These are phyloP conservation scores for Nadsonia fulvescens DNA, from an alignment of 805 yeast species.

Conservation along the genomic window DNA sequence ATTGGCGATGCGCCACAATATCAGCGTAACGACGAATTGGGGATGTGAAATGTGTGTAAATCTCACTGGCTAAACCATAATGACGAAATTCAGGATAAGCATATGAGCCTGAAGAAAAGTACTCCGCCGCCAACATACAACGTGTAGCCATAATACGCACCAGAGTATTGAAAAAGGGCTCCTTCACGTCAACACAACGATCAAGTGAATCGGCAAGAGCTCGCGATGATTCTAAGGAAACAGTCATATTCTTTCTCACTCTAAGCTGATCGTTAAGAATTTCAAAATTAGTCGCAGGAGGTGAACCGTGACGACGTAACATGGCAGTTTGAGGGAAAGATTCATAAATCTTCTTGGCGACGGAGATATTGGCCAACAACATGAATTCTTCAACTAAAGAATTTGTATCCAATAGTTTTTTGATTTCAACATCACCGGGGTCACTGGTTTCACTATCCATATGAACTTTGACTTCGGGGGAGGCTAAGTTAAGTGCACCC, in stretches of 20 bases:
- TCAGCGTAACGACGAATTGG: slow-evolving; percentile 98
- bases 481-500: slow-evolving; percentile 91
- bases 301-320: slow-evolving; percentile 96
- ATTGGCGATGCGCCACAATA: slow-evolving; percentile 89
- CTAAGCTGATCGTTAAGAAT: slow-evolving; percentile 74
- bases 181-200: slow-evolving; percentile 63
- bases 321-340: slow-evolving; percentile 96
- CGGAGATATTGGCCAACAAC: slow-evolving; percentile 93
- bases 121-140: slow-evolving; percentile 98
- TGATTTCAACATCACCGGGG: slow-evolving; percentile 88
- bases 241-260: slow-evolving; percentile 54
- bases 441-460: slow-evolving; percentile 95
- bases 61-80: slow-evolving; percentile 94
- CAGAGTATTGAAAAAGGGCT: slow-evolving; percentile 83
- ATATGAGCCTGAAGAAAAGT: slow-evolving; percentile 78
- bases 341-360: slow-evolving; percentile 80
- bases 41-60: slow-evolving; percentile 95
- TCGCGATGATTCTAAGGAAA: slow-evolving; percentile 71
- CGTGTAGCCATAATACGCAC: slow-evolving; percentile 93
- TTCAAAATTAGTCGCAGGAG: slow-evolving; percentile 89
- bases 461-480: slow-evolving; percentile 95
- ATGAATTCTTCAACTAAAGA: slow-evolving; percentile 96
- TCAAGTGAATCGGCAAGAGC: slow-evolving; percentile 89
- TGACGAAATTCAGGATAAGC: slow-evolving; percentile 87
- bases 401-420: slow-evolving; percentile 73